Base-by-base conservation (phyloP, 2,329 filamentous ascomycete species). In the Apiospora saccharicola region DNA sequence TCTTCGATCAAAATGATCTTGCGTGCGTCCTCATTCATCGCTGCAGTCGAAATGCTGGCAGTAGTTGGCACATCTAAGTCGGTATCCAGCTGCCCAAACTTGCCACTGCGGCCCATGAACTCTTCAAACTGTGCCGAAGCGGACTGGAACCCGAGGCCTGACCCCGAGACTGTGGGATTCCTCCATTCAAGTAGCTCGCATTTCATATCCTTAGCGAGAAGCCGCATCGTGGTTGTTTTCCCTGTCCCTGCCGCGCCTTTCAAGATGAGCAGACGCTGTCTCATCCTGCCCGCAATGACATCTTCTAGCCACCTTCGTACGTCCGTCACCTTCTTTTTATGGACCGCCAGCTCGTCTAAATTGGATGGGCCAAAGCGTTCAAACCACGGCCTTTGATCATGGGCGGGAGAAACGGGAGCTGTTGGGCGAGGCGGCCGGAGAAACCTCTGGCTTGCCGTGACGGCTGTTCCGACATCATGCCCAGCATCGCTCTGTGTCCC, bases 271-370 rank as follows among this genome's bases (percentile, higher is more conserved):
- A 98, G 80, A 73, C 93, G 89, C 85, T 97, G 91, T 73, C 89
- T 86, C 81, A 89, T 83, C 49, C 86, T 85, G 22, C 94, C 93
- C 37, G 83, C 81, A 74, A 94, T 88, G 24, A 94, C 93, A 78
- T 92, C 90, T 61, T 93, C 90, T 46, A 99, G 84, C 95, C 96
- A 98, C 72, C 84, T 87, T 72, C 91, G 90, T 67, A 98, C 95
- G 82, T 98, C 95, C 2, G 90, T 84, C 7, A 98, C 93, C 81
- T 99, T 99, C 77, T 90, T 96, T 85, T 97, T 98, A 82, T 99
- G 95, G 24, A 99, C 96, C 0, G 93, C 96, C 67, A 99, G 85
- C 83, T 98, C 96, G 22, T 95, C 91, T 16, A 98, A 81, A 76
- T 89, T 92, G 3, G 81, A 78, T 0, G 96, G 96, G 2, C 90